Evolutionary conservation across 1,139 yeast genomes (phyloP).

Genomic region (Diutina pseudorugosa): DNA sequence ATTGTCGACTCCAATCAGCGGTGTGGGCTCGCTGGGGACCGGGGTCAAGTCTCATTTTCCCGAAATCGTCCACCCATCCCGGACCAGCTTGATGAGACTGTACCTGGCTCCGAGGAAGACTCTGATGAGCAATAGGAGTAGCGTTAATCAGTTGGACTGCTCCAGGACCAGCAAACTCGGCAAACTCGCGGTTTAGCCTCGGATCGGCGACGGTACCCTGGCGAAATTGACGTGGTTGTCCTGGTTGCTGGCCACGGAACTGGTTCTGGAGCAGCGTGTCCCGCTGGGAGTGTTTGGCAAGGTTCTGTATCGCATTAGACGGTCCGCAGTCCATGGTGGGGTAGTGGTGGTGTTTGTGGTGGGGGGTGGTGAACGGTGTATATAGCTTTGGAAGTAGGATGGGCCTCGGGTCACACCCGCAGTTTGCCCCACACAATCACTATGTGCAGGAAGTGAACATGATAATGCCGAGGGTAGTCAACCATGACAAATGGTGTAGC

Average conservation of each 20-base stretch:
- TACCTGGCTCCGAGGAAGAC: not conserved
- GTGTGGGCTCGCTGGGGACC: not conserved
- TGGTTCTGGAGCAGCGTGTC: not conserved
- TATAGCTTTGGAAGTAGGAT: not conserved
- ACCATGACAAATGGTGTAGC: not conserved
- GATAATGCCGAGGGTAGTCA: not conserved
- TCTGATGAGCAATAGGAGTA: not conserved
- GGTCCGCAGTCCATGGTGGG: conserved; percentile 2
- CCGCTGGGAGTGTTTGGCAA: conserved; percentile 1
- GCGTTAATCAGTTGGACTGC: not conserved
- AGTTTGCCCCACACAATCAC: not conserved
- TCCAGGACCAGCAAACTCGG: not conserved
- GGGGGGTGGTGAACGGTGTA: not conserved
- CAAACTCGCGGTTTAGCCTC: not conserved
- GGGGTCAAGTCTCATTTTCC: not conserved
- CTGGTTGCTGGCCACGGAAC: not conserved
- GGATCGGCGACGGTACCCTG: not conserved
- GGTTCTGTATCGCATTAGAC: not conserved
- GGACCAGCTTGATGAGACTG: not conserved
- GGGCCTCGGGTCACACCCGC: not conserved
- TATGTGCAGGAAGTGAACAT: not conserved
- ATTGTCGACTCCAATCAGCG: not conserved
- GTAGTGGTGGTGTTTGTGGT: no score
- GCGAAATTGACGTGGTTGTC: not conserved
- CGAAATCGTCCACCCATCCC: conserved; percentile 2